Conservation (phyloP, 768 basidiomycete genomes). For the Piloderma croceum region DNA sequence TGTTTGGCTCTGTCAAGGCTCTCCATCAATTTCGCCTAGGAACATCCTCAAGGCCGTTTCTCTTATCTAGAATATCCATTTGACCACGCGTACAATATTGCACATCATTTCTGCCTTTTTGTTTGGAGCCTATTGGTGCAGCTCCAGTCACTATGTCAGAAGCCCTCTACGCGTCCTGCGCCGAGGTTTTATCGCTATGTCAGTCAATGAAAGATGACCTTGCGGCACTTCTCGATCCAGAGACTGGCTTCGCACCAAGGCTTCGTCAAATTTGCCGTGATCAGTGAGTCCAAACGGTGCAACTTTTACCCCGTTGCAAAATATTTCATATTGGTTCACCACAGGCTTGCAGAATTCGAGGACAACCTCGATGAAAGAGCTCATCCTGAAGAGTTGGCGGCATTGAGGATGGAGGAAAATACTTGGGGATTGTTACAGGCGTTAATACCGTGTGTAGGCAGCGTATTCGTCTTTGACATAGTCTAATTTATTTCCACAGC, state of each 20-base stretch:
- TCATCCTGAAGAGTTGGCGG: conserved; percentile 50
- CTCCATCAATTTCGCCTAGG: no score
- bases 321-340: background rate
- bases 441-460: conserved; percentile 58
- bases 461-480: conserved; percentile 1
- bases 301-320: background rate
- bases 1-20: no score
- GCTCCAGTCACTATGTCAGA: conserved; percentile 37
- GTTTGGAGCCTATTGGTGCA: no score
- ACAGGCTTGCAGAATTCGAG: conserved; percentile 50
- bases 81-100: no score
- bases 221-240: conserved; percentile 55
- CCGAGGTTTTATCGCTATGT: conserved; percentile 57
- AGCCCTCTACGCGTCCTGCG: conserved; percentile 57
- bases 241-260: conserved; percentile 65
- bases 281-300: conserved; percentile 39
- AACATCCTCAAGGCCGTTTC: no score
- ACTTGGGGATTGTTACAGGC: conserved; percentile 81
- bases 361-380: conserved; percentile 33
- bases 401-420: conserved; percentile 66
- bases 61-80: no score
- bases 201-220: conserved; percentile 56
- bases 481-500: conserved; percentile 27
- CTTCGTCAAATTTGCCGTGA: conserved; percentile 47
- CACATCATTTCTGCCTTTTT: no score